These are phyloP conservation scores for Exophiala sp. DNA, from an alignment of 2,329 filamentous ascomycete genomes.

Conservation along the genomic window DNA sequence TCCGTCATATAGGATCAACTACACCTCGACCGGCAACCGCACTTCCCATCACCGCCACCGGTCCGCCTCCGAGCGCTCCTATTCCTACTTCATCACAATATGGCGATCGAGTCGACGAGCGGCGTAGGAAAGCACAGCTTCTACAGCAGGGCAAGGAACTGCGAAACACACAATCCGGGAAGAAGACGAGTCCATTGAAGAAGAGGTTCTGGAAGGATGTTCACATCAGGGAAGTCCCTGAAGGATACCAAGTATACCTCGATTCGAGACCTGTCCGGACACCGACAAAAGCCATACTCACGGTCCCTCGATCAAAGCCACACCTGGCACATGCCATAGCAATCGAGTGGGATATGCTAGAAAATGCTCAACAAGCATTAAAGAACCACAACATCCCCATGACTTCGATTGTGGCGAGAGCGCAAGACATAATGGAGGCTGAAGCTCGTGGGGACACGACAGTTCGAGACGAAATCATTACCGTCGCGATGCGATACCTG, in stretches of 20 bases:
- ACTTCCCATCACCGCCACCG: slow-evolving; percentile 56
- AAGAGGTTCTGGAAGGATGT: slow-evolving; percentile 91
- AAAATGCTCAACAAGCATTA: slow-evolving; percentile 76
- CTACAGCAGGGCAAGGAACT: slow-evolving; percentile 46
- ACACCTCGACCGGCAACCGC: slow-evolving; percentile 34
- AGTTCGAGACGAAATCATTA: slow-evolving; percentile 62
- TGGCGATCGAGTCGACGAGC: slow-evolving; percentile 46
- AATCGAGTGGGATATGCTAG: slow-evolving; percentile 86
- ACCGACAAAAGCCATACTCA: slow-evolving; percentile 67
- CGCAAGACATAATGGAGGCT: slow-evolving; percentile 72
- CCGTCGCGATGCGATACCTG: slow-evolving; percentile 75
- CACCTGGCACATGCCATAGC: slow-evolving; percentile 82
- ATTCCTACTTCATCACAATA: slow-evolving; percentile 47
- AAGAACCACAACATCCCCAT: slow-evolving; percentile 86
- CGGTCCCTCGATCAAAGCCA: slow-evolving; percentile 69
- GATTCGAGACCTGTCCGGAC: slow-evolving; percentile 77
- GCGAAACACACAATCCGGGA: slow-evolving; percentile 35
- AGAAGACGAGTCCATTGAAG: slow-evolving; percentile 45
- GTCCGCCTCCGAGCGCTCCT: slow-evolving; percentile 58
- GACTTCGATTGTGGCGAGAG: slow-evolving; percentile 78
- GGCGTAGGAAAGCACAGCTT: slow-evolving; percentile 49
- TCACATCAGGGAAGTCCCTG: slow-evolving; percentile 59
- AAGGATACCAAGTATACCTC: slow-evolving; percentile 64
- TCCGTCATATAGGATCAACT: slow-evolving; percentile 14
- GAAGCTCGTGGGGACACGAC: slow-evolving; percentile 52